These are phyloP conservation scores for Zymoseptoria brevis DNA, from an alignment of 2,329 filamentous ascomycete species.

Conservation along the genomic window DNA sequence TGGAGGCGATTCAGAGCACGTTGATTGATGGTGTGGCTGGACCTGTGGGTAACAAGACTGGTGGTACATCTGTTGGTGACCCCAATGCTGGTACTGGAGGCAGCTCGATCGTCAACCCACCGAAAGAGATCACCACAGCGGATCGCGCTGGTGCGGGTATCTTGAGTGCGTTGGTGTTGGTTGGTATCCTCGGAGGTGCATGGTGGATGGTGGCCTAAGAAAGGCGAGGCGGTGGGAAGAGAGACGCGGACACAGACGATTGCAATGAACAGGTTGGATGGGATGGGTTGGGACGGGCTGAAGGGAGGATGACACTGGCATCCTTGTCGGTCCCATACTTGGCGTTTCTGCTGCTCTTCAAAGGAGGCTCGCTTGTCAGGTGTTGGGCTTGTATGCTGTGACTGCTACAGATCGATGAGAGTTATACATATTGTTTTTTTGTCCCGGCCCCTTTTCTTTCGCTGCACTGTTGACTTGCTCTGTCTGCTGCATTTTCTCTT, in stretches of 20 bases:
- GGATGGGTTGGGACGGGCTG: not conserved
- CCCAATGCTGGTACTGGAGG: conserved; percentile 1
- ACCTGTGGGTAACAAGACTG: conserved; percentile 41
- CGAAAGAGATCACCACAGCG: conserved; percentile 11
- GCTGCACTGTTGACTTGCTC: not conserved
- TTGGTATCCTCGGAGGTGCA: conserved; percentile 16
- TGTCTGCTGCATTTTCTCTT: not conserved
- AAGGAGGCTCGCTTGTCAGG: not conserved
- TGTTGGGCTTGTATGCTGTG: not conserved
- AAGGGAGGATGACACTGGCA: not conserved
- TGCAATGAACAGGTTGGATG: not conserved
- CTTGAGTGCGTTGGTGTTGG: conserved; percentile 2
- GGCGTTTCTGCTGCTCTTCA: not conserved
- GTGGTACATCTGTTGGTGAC: conserved; percentile 30
- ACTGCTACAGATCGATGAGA: not conserved
- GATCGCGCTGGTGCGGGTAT: conserved; percentile 5
- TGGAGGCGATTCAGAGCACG: conserved; percentile 42
- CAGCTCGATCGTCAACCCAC: conserved; percentile 12
- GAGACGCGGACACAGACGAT: not conserved
- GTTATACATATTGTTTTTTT: not conserved
- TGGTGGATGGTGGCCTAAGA: conserved; percentile 21
- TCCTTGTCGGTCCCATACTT: not conserved
- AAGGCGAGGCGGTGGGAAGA: not conserved
- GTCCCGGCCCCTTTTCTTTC: not conserved
- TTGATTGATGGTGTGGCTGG: conserved; percentile 31